Base-by-base conservation (phyloP, 495 filamentous ascomycete species). In the Penicilliopsis zonata region DNA sequence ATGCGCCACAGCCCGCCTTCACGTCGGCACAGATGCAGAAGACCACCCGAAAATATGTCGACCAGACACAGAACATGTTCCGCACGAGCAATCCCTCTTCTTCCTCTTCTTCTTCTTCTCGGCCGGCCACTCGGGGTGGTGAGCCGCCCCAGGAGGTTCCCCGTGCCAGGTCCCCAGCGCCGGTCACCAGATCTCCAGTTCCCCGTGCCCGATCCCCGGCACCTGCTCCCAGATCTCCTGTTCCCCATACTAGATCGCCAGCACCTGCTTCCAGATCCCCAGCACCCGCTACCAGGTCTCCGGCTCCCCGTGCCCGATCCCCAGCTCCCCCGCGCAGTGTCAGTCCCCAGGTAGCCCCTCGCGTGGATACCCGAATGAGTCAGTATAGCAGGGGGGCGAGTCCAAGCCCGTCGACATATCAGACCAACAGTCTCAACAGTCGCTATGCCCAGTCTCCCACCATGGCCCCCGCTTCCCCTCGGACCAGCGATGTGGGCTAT, bases 11-110 rank as follows among this genome's bases (percentile, higher is more conserved):
- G 33, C 90, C 88, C 0, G 92, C 92, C 8, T 84, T 87, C 38
- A 96, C 92, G 0, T 80, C 82, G 5, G 77, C 78, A 33, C 79
- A 87, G 28, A 99, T 99, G 92, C 79, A 94, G 42, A 79, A 90
- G 46, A 81, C 88, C 9, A 86, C 85, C 1, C 76, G 87, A 34
- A 81, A 81, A 46, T 94, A 90, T 49, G 73, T 82, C 27, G 76
- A 78, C 32, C 81, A 94, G 53, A 81, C 79, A 5, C 75, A 82
- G 33, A 80, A 70, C 43, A 78, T 94, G 72, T 84, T 93, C 45
- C 68, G 70, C 6, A 64, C 57, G n/a, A 46, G 52, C 29, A 45
- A 44, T 37, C 52, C 55, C 36, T 46, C 48, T 22, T 49, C 58
- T 6, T n/a, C n/a, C n/a, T n/a, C n/a, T n/a, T n/a, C n/a, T n/a